phyloP scores from a whole-genome alignment of 345 rosid species.

The Adansonia digitata region DNA sequence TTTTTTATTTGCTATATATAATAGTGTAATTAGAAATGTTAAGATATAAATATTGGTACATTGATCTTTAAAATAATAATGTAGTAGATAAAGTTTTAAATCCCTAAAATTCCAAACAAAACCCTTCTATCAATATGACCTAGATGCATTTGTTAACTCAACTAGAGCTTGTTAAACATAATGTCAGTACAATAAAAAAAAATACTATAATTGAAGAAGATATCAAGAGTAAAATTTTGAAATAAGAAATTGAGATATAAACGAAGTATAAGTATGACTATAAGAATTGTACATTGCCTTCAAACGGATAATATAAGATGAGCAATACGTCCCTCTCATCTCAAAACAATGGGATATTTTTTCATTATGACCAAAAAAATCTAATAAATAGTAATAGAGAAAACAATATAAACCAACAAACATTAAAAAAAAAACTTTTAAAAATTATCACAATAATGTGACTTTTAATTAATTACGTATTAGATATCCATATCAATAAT shows the following conservation, averaged over 20 bases:
- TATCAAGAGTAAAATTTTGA: neutral
- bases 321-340: constrained; percentile 92
- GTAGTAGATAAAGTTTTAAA: too few relatives aligned
- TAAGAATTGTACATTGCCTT: constrained; percentile 81
- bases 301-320: constrained; percentile 88
- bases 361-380: constrained; percentile 91
- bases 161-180: neutral
- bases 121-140: neutral
- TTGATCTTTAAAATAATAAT: too few relatives aligned
- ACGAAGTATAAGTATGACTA: neutral
- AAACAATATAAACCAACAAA: neutral
- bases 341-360: constrained; percentile 80
- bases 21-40: too few relatives aligned
- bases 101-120: neutral
- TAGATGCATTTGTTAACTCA: neutral
- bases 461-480: neutral
- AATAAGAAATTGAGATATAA: neutral
- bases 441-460: neutral
- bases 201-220: neutral
- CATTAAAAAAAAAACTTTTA: neutral
- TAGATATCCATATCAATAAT: too few relatives aligned
- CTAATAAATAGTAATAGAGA: constrained; percentile 25
- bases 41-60: too few relatives aligned
- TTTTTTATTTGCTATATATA: too few relatives aligned
- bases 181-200: neutral